Evolutionary conservation across 2,329 filamentous ascomycete species (phyloP).

Genomic region (Diaporthe australafricana): DNA sequence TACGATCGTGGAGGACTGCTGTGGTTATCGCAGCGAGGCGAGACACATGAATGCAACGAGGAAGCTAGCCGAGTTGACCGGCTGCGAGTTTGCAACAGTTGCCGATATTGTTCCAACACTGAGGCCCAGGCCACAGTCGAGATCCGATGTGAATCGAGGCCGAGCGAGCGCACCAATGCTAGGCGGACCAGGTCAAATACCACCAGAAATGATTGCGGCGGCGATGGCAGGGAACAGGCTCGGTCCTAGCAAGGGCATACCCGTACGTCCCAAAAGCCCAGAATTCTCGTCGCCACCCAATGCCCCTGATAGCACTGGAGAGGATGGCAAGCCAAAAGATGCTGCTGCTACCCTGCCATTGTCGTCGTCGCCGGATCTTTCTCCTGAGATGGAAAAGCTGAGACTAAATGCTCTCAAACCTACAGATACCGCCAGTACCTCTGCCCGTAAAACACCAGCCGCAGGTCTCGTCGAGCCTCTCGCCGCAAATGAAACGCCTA

Average conservation of each 20-base stretch:
- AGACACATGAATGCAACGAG: conserved; percentile 79
- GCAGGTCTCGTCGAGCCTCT: conserved; percentile 22
- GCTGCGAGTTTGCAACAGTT: conserved; percentile 73
- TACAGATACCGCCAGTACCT: conserved; percentile 31
- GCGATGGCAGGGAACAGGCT: conserved; percentile 32
- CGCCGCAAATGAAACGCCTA: conserved; percentile 26
- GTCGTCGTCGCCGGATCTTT: conserved; percentile 27
- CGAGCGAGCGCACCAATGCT: conserved; percentile 37
- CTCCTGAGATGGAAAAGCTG: conserved; percentile 35
- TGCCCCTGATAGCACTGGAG: conserved; percentile 26
- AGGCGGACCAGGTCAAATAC: conserved; percentile 36
- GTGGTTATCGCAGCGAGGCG: conserved; percentile 79
- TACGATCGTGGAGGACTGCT: conserved; percentile 87
- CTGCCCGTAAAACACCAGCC: conserved; percentile 17
- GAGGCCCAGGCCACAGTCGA: conserved; percentile 27
- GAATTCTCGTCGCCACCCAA: conserved; percentile 24
- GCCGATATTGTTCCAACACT: conserved; percentile 62
- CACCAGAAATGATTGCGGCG: conserved; percentile 35
- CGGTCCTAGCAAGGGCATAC: conserved; percentile 32
- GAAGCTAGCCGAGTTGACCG: conserved; percentile 79
- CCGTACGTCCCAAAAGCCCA: conserved; percentile 38
- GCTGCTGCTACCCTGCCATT: conserved; percentile 21
- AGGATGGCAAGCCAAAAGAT: conserved; percentile 2
- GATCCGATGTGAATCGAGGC: conserved; percentile 35
- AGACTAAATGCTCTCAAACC: conserved; percentile 34